Conservation (phyloP, 2,329 filamentous ascomycete species). For the Fusarium buxicola region DNA sequence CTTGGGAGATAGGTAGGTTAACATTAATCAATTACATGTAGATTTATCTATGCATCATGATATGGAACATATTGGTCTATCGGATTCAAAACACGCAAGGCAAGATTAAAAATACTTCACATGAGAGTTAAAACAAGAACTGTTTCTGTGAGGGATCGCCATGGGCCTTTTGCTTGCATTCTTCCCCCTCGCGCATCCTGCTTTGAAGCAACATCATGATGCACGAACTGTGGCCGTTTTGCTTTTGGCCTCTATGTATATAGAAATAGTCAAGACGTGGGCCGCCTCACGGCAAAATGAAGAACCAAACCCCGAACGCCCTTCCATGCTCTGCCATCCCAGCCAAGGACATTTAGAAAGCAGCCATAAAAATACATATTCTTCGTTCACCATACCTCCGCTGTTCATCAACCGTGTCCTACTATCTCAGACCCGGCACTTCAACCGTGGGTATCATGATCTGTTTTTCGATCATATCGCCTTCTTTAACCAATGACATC, state of each 20-base stretch:
- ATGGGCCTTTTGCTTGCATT: constrained; percentile 39
- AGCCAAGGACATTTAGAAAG: constrained; percentile 45
- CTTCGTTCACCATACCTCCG: constrained; percentile 38
- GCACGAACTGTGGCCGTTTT: constrained; percentile 33
- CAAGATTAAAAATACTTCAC: constrained; percentile 1
- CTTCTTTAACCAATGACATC: constrained; percentile 52
- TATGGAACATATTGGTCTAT: neutral
- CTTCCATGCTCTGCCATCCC: constrained; percentile 45
- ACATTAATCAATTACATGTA: no score
- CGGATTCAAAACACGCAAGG: no score
- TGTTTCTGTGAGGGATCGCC: constrained; percentile 33
- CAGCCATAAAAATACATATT: constrained; percentile 46
- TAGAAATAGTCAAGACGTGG: constrained; percentile 35
- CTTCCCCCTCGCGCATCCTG: constrained; percentile 30
- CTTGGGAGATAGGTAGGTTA: neutral
- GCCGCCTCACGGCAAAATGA: constrained; percentile 21
- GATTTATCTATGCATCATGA: no score
- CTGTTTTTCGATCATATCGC: constrained; percentile 31
- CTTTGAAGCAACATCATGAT: constrained; percentile 38
- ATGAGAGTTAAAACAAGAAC: neutral
- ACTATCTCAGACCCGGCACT: constrained; percentile 19
- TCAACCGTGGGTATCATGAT: constrained; percentile 39
- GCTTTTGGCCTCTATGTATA: constrained; percentile 44
- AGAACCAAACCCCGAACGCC: constrained; percentile 41
- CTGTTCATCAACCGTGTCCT: constrained; percentile 34